Evolutionary conservation across 352 stramenopile species (phyloP).

Genomic region (Blastocystis sp.): DNA sequence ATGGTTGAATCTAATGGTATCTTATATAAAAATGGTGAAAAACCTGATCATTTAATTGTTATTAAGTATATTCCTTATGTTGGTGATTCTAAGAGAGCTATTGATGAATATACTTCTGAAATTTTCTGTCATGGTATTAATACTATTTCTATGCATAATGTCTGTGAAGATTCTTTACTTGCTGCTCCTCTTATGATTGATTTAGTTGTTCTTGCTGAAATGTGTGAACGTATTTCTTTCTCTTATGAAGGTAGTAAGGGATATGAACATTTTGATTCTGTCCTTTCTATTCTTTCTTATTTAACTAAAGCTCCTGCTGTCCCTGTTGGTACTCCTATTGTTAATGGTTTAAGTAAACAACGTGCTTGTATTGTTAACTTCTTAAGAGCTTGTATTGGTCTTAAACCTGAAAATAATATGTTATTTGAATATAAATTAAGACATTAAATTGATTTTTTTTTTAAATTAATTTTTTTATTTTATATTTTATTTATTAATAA

Average conservation of each 20-base stretch:
- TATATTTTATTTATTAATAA: no score
- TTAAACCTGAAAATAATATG: conserved; percentile 91
- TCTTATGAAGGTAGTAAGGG: conserved; percentile 59
- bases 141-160: conserved; percentile 99
- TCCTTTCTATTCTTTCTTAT: conserved; percentile 88
- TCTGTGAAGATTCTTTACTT: conserved; percentile 92
- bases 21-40: conserved; percentile 86
- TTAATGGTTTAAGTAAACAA: conserved; percentile 94
- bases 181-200: conserved; percentile 91
- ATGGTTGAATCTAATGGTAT: conserved; percentile 90
- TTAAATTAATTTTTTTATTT: no score
- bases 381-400: conserved; percentile 81
- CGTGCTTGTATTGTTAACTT: conserved; percentile 90
- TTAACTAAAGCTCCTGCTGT: conserved; percentile 95
- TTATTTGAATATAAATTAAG: conserved; percentile 88
- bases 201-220: conserved; percentile 83
- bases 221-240: conserved; percentile 81
- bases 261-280: conserved; percentile 82
- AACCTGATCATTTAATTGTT: conserved; percentile 95
- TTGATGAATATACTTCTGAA: conserved; percentile 97
- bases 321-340: conserved; percentile 82
- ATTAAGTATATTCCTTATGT: conserved; percentile 99
- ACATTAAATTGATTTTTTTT: background rate
- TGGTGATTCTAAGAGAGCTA: conserved; percentile 90
- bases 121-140: conserved; percentile 99